phyloP scores from a whole-genome alignment of 2,329 filamentous ascomycete genomes.

The Penicillium sp. region DNA sequence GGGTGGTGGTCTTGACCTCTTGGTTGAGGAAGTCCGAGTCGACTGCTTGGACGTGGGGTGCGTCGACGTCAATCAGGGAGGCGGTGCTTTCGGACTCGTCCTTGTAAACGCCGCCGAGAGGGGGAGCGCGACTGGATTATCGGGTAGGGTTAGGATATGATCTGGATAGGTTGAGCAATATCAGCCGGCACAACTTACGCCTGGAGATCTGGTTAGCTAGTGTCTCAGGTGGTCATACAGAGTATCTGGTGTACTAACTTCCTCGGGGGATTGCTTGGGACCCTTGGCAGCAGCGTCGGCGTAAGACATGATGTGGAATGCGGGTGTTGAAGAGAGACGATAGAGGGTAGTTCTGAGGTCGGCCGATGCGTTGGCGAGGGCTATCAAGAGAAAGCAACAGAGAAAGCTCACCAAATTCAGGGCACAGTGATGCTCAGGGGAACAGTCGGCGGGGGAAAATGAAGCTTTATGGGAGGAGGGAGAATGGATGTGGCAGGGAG shows the following conservation, averaged over 20 bases:
- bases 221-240: not conserved
- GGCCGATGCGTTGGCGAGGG: not conserved
- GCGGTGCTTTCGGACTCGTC: conserved; percentile 45
- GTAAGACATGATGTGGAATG: conserved; percentile 47
- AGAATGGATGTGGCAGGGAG: not conserved
- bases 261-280: conserved; percentile 50
- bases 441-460: conserved; percentile 9
- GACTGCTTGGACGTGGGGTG: conserved; percentile 48
- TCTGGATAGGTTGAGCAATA: not conserved
- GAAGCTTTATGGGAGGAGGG: conserved; percentile 26
- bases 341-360: not conserved
- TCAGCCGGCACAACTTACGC: conserved; percentile 37
- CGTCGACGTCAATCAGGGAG: conserved; percentile 51
- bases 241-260: conserved; percentile 40
- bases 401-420: conserved; percentile 8
- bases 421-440: not conserved
- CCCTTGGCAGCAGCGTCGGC: conserved; percentile 51
- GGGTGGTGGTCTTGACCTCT: conserved; percentile 48
- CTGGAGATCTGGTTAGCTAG: conserved; percentile 26
- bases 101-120: conserved; percentile 41
- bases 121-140: conserved; percentile 44
- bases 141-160: conserved; percentile 12
- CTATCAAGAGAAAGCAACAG: not conserved
- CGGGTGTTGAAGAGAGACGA: not conserved
- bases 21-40: conserved; percentile 46